A percentile compares a stretch with the other conserved stretches of the same genome.
Conservation (phyloP, 345 rosid species). For the Rhizophora apiculata region DNA sequence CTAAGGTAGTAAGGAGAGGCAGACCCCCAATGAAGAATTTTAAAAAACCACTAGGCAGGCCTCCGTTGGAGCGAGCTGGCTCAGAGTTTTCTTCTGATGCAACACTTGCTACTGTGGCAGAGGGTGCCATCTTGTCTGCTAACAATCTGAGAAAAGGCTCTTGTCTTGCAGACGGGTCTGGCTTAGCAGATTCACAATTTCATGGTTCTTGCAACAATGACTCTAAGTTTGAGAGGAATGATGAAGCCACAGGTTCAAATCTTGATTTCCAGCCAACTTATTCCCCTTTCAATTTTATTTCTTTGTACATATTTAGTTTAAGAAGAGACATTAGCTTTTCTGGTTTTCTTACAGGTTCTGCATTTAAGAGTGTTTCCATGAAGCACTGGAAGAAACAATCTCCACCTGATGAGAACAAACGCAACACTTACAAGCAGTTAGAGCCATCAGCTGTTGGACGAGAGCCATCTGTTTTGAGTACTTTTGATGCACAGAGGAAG, state of each 20-base stretch:
- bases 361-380: constrained; percentile 12
- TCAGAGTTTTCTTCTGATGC: constrained; percentile 20
- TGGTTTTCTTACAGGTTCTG: constrained; percentile 12
- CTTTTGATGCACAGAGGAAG: constrained; percentile 32
- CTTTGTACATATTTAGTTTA: not conserved
- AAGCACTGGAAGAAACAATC: constrained; percentile 17
- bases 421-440: constrained; percentile 22
- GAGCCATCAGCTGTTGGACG: constrained; percentile 11
- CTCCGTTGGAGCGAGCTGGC: constrained; percentile 13
- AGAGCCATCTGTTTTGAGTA: constrained; percentile 24
- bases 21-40: constrained; percentile 28
- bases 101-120: constrained; percentile 18
- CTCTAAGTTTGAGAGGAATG: constrained; percentile 36
- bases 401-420: constrained; percentile 25
- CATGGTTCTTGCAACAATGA: constrained; percentile 40
- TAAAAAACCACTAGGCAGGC: constrained; percentile 17
- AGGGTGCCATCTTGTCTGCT: constrained; percentile 3
- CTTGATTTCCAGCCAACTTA: not conserved
- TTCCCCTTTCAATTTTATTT: not conserved
- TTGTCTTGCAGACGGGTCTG: constrained; percentile 25
- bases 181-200: constrained; percentile 29
- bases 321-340: constrained; percentile 7
- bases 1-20: constrained; percentile 22
- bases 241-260: constrained; percentile 20
- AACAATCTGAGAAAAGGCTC: constrained; percentile 15